Conservation (phyloP, 2,329 filamentous ascomycete genomes). For the Cryphonectria nitschkei region DNA sequence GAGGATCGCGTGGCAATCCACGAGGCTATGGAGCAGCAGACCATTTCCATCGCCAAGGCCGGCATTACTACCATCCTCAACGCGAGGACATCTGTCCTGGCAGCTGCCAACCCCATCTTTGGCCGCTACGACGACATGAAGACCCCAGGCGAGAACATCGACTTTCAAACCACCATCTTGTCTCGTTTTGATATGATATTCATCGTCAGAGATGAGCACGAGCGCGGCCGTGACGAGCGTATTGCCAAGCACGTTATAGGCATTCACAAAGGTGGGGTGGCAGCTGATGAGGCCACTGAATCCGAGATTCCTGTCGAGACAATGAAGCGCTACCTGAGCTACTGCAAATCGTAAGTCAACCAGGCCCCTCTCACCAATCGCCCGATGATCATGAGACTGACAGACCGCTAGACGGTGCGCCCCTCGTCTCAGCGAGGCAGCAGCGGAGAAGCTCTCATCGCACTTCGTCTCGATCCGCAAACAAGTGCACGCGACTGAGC, state of each 20-base stretch:
- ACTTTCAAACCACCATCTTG: constrained; percentile 97
- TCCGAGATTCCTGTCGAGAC: constrained; percentile 93
- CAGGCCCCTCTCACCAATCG: neutral
- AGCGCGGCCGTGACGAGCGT: constrained; percentile 82
- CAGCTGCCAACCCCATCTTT: constrained; percentile 96
- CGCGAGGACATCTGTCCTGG: constrained; percentile 90
- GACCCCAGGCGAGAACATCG: constrained; percentile 96
- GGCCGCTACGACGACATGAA: constrained; percentile 98
- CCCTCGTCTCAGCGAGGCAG: constrained; percentile 85
- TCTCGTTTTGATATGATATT: constrained; percentile 99
- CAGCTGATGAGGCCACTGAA: constrained; percentile 79
- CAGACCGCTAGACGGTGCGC: constrained; percentile 72
- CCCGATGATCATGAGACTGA: constrained; percentile 36
- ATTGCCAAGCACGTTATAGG: constrained; percentile 98
- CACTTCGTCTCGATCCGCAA: constrained; percentile 96
- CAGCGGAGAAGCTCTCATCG: constrained; percentile 92
- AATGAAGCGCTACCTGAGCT: constrained; percentile 96
- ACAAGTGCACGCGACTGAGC: constrained; percentile 89
- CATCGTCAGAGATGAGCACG: constrained; percentile 95
- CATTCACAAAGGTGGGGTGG: constrained; percentile 90
- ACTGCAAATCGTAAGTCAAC: constrained; percentile 84
- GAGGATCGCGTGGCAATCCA: constrained; percentile 98
- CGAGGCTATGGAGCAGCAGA: constrained; percentile 99
- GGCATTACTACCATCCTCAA: constrained; percentile 99
- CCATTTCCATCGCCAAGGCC: constrained; percentile 97